Percentiles rank a stretch among this genome's conserved stretches.
Evolutionary conservation across 495 filamentous ascomycete genomes (phyloP).

Genomic region (Aeminium ludgeri): DNA sequence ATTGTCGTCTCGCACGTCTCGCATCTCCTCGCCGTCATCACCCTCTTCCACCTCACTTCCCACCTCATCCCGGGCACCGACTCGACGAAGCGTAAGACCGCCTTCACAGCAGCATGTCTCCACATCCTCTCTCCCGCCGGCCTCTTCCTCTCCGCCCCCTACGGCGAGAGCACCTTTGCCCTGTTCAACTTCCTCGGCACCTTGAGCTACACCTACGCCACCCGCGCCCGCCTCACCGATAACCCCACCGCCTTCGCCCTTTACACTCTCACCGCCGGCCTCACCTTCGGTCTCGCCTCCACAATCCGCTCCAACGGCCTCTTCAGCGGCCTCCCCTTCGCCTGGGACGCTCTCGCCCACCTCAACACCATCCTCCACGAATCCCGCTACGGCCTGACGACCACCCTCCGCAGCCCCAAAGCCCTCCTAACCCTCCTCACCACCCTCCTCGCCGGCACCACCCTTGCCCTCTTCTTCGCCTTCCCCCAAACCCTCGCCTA

Average conservation of each 20-base stretch:
- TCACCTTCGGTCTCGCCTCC: constrained; percentile 55
- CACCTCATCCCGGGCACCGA: constrained; percentile 27
- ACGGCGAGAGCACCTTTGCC: constrained; percentile 64
- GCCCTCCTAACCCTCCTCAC: constrained; percentile 20
- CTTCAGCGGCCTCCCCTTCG: constrained; percentile 59
- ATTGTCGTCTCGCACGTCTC: constrained; percentile 48
- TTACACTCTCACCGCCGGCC: constrained; percentile 40
- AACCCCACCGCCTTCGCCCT: constrained; percentile 16
- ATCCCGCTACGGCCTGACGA: constrained; percentile 17
- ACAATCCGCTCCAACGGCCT: constrained; percentile 75
- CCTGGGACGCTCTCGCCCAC: constrained; percentile 37
- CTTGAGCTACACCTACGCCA: constrained; percentile 38
- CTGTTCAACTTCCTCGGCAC: constrained; percentile 56
- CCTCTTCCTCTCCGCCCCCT: constrained; percentile 77
- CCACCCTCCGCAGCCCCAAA: constrained; percentile 13
- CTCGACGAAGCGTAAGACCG: constrained; percentile 24
- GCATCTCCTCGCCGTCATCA: constrained; percentile 60
- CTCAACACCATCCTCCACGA: no score
- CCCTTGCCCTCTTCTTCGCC: constrained; percentile 47
- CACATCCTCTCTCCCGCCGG: constrained; percentile 79
- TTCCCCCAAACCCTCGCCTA: constrained; percentile 67
- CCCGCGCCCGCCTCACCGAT: constrained; percentile 15
- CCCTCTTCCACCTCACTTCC: constrained; percentile 44
- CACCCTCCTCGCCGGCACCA: constrained; percentile 45
- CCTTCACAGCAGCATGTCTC: constrained; percentile 50